Evolutionary conservation across 2,329 filamentous ascomycete species (phyloP), one percentile per base, ranked within the genome.

Genomic region (Verticillium longisporum): DNA sequence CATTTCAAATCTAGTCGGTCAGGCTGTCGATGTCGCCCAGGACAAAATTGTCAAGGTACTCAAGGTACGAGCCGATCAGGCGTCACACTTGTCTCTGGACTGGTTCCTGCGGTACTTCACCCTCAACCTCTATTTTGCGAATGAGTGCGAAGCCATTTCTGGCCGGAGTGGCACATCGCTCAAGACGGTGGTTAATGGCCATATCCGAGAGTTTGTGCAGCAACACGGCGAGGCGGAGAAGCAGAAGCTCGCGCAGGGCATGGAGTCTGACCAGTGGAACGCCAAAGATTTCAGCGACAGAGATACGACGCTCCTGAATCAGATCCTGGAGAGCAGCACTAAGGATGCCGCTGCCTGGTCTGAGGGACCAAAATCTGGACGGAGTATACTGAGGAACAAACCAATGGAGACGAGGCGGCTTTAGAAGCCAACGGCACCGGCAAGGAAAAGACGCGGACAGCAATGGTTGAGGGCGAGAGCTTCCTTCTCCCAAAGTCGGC

Each of bases 401-500:
- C 38, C 26, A 67, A 66, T 26, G 58, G 60, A 41, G 55, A 41
- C 14, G 57, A 66, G 55, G 14, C 34, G 9, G 14, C 57, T 18
- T 67, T 77, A 2, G 79, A 82, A 61, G 74, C 77, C 0, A 84
- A 83, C 58, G 81, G 80, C 2, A 72, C 76, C 0, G 67, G 74
- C 61, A 91, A 89, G 69, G 81, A 87, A 60, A 91, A 88, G 74
- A 80, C 80, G 4, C 84, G 90, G 54, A 85, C 83, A 41, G 95
- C 95, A 1, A 78, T 86, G 5, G 89, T 99, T 59, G 93, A 97
- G 63, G 86, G 88, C 32, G 91, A 97, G 71, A 88, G 86, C 59
- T 98, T 92, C 71, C 87, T 96, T 61, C 84, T 99, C 11, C 92
- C 95, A 0, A 84, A 89, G 59, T 96, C 92, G 5, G 93, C 92